phyloP scores from a whole-genome alignment of 192 early-diverging fungal species.

The Coemansia sp. region DNA sequence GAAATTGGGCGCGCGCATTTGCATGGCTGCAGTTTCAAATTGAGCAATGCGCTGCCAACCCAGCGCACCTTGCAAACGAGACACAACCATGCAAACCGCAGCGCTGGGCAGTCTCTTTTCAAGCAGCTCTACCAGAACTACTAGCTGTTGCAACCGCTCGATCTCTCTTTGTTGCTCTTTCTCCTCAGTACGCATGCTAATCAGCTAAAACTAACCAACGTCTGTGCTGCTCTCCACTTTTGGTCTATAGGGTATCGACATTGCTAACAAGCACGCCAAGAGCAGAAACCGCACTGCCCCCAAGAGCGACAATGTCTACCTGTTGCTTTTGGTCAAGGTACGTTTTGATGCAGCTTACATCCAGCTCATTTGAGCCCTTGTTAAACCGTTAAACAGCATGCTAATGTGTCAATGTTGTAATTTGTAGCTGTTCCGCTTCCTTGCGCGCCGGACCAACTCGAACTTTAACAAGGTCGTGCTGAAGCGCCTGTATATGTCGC shows the following conservation, averaged over 20 bases:
- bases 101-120: no score
- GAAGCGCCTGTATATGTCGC: slow-evolving; percentile 98
- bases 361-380: not conserved
- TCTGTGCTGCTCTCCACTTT: no score
- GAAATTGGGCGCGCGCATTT: no score
- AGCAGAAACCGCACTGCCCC: slow-evolving; percentile 86
- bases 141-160: no score
- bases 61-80: no score
- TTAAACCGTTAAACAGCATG: not conserved
- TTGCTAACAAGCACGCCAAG: slow-evolving; percentile 98
- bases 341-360: slow-evolving; percentile 8
- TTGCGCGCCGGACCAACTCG: slow-evolving; percentile 97
- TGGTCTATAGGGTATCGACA: slow-evolving; percentile 89
- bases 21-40: no score
- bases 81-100: no score
- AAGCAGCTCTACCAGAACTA: no score
- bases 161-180: not conserved
- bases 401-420: not conserved
- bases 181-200: not conserved
- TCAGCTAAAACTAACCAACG: no score
- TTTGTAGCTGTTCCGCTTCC: slow-evolving; percentile 93
- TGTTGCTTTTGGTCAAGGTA: slow-evolving; percentile 93
- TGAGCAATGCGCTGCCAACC: no score
- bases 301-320: slow-evolving; percentile 95
- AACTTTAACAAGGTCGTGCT: slow-evolving; percentile 99